Conservation (phyloP, 495 filamentous ascomycete genomes). For the Daldinia grandis region DNA sequence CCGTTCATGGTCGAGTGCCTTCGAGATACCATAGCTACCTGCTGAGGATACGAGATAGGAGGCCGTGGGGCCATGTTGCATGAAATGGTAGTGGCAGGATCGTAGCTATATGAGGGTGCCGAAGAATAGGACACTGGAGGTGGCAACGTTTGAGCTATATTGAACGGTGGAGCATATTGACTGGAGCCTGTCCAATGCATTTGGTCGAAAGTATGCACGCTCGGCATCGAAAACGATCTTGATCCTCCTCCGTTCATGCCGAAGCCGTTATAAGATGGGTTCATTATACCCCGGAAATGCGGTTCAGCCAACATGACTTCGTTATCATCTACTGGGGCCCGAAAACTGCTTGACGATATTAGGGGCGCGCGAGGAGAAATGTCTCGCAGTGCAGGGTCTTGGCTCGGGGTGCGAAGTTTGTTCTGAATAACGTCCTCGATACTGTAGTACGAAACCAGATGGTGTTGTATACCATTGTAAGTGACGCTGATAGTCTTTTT, state of each 20-base stretch:
- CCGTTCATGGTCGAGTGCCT: slow-evolving; percentile 15
- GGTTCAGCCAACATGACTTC: slow-evolving; percentile 27
- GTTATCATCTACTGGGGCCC: slow-evolving; percentile 69
- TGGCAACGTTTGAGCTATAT: slow-evolving; percentile 8
- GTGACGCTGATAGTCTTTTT: slow-evolving; percentile 92
- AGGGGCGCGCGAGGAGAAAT: slow-evolving; percentile 67
- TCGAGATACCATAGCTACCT: not conserved
- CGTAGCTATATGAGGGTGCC: slow-evolving; percentile 7
- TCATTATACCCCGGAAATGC: not conserved
- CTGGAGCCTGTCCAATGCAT: not conserved
- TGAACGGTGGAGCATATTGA: slow-evolving; percentile 9
- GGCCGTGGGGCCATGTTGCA: slow-evolving; percentile 12
- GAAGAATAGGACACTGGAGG: slow-evolving; percentile 16
- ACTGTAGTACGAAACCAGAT: slow-evolving; percentile 89
- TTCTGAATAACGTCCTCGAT: slow-evolving; percentile 75
- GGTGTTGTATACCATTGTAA: slow-evolving; percentile 73
- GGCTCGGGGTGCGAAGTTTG: slow-evolving; percentile 66
- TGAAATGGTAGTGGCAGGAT: not conserved
- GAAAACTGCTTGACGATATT: slow-evolving; percentile 73
- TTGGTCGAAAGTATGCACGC: slow-evolving; percentile 1
- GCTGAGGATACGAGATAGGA: not conserved
- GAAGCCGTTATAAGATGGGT: slow-evolving; percentile 3
- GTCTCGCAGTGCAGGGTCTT: not conserved
- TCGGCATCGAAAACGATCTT: slow-evolving; percentile 31
- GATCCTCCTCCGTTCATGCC: slow-evolving; percentile 10